Evolutionary conservation across 1,284 basidiomycete species (phyloP), one percentile per base, ranked within the genome.

Genomic region (Melampsora americana): DNA sequence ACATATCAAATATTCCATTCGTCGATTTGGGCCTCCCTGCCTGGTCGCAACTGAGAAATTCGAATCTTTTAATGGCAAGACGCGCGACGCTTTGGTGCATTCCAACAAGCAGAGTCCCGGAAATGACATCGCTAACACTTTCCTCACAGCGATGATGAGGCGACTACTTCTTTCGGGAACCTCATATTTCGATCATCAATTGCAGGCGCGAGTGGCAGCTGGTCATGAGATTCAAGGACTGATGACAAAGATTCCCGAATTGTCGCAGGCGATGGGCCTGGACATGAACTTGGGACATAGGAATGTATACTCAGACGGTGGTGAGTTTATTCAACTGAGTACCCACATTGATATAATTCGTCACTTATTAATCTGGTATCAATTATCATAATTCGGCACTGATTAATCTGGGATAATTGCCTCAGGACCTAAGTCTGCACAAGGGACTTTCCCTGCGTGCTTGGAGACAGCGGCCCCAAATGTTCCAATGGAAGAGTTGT

Each of bases 121-220:
- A n/a, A n/a, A n/a, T n/a, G n/a, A n/a, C n/a, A n/a, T n/a, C n/a
- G n/a, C n/a, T n/a, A n/a, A n/a, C 20, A 56, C 7, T 14, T 69
- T 56, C 14, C 16, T 20, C 14, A 69, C 48, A 14, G 48, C 39
- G 48, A n/a, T 50, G 23, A 30, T 59, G 20, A 68, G 69, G 28
- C 39, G 32, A 35, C 59, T 64, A 20, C 35, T 53, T n/a, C 77
- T 77, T 83, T 85, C 82, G 84, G 83, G 79, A 84, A 85, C 79
- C 20, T 23, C 20, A 5, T 32, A 28, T 9, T 56, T 12, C 39
- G 67, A 69, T 59, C 11, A 2, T 7, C 6, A 50, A 26, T n/a
- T 30, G 1, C 20, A 12, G 14, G 14, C 39, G 53, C 20, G 53
- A n/a, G 26, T 69, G 20, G 1, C 7, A 56, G 67, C 20, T n/a